Evolutionary conservation across 192 early-diverging fungal genomes (phyloP), one percentile per base, ranked within the genome.

Genomic region (Podila epigama): DNA sequence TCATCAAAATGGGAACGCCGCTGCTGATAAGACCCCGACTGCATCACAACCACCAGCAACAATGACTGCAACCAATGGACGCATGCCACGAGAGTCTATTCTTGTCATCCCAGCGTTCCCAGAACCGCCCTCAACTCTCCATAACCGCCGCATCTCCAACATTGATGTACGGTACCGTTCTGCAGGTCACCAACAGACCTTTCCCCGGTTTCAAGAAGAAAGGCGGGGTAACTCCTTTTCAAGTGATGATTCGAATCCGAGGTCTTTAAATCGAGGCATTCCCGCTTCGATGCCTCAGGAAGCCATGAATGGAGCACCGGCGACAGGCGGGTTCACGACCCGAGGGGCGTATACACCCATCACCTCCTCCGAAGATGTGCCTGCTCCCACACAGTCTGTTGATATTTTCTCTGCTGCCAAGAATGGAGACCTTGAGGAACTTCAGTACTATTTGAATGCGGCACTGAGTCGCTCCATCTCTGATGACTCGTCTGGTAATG

Each of bases 81-180:
- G 48, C 1, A n/a, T 35, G 9, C 1, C 42, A 1, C 55, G 60
- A 15, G 73, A 68, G 20, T 68, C 73, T 1, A 39, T 64, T 16
- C 39, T 77, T 4, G n/a, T 68, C 25, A 77, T 77, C 18, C 66
- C 66, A 0, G 54, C 40, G 1, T 77, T 77, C 33, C 73, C 73
- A 4, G 73, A 77, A 27, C 73, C 73, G 9, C 73, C 73, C 2
- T 34, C 61, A 5, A 77, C 73, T 4, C 61, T 77, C 4, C 73
- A 77, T 28, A 63, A 77, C 18, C 73, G 73, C 13, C 66, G 73
- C 1, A 77, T 77, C 32, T 77, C 73, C 9, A 68, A 68, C n/a
- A 44, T 77, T 8, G 61, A 77, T 8, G n/a, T 36, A 20, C 60
- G 56, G 11, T 68, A 35, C 37, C 65, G 73, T 3, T 16, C 48